Evolutionary conservation across 768 basidiomycete species (phyloP).

Genomic region (Kwoniella dendrophila): DNA sequence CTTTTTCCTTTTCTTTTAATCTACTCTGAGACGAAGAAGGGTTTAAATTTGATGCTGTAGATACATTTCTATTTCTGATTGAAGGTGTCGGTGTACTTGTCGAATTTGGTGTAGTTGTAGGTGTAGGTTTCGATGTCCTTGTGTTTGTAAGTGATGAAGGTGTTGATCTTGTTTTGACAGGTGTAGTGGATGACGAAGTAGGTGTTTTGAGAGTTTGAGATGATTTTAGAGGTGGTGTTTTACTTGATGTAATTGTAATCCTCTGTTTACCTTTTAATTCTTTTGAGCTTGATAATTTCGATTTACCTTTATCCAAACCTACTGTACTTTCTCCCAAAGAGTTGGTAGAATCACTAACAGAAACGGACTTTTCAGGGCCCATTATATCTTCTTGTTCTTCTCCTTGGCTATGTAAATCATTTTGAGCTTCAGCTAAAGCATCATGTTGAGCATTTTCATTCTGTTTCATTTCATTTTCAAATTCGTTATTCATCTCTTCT

Average conservation of each 20-base stretch:
- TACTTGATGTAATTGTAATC: neutral
- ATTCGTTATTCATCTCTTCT: slow-evolving; percentile 89
- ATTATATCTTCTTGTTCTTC: neutral
- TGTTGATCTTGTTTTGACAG: no score
- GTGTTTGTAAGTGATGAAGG: neutral
- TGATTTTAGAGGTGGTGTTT: neutral
- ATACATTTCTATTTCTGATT: slow-evolving; percentile 1
- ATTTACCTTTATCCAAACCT: no score
- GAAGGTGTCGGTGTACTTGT: neutral
- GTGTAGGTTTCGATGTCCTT: neutral
- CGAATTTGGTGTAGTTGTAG: neutral
- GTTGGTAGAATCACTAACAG: no score
- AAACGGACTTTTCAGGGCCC: no score
- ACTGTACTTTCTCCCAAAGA: no score
- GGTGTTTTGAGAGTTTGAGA: neutral
- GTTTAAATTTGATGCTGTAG: neutral
- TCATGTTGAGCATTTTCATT: neutral
- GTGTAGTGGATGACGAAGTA: no score
- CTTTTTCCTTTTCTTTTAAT: slow-evolving; percentile 15
- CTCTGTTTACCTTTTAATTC: neutral
- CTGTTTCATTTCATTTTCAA: slow-evolving; percentile 44
- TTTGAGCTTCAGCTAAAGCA: neutral
- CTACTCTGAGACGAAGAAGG: neutral
- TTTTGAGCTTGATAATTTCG: no score
- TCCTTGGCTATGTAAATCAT: neutral